These are phyloP conservation scores for Flaveria ramosissima DNA, from an alignment of 129 eudicot genomes.

Conservation along the genomic window DNA sequence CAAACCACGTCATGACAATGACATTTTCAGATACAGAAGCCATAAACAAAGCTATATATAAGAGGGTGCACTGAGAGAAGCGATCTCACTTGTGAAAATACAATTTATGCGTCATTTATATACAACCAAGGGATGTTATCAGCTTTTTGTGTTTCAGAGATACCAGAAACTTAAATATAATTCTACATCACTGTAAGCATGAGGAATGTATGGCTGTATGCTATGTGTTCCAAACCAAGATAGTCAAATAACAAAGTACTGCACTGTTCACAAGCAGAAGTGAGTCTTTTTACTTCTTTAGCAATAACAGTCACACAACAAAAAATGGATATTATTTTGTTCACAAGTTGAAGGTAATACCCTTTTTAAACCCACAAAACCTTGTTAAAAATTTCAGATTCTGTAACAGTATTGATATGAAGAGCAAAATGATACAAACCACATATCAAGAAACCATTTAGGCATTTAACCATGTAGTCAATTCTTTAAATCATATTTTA, in stretches of 20 bases:
- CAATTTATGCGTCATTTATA: not conserved
- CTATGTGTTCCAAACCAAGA: not conserved
- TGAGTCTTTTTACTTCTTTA: conserved; percentile 17
- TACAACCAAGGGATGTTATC: not conserved
- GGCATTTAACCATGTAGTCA: not conserved
- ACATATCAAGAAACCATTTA: not conserved
- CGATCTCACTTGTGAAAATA: not conserved
- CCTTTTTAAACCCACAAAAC: not conserved
- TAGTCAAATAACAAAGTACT: not conserved
- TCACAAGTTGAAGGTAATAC: not conserved
- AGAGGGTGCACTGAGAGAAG: not conserved
- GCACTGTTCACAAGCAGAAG: not conserved
- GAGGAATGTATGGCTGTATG: not conserved
- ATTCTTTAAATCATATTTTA: not conserved
- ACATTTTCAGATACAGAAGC: not conserved
- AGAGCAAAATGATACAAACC: too few relatives aligned
- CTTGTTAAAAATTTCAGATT: not conserved
- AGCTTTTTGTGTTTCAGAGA: not conserved
- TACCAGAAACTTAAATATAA: not conserved
- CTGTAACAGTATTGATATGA: not conserved
- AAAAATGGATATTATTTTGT: not conserved
- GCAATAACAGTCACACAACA: not conserved
- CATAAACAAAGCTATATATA: not conserved
- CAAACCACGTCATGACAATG: not conserved
- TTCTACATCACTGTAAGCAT: not conserved